Evolutionary conservation across 176 grass and related monocot species (phyloP).

Genomic region (Miscanthus lutarioriparius): DNA sequence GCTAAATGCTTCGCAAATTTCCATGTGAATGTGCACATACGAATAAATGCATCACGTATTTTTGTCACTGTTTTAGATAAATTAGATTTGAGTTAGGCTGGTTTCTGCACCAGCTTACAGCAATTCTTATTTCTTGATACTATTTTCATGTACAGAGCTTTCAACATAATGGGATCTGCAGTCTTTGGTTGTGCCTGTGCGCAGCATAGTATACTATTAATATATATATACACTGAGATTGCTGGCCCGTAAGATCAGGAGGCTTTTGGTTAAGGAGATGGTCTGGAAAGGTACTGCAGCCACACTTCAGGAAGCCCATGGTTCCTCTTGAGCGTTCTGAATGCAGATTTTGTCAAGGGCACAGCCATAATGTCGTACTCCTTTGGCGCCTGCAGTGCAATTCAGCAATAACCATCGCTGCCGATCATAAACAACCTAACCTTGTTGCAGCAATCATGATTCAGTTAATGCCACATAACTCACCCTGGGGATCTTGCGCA

Average conservation of each 20-base stretch:
- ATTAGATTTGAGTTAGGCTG: not conserved
- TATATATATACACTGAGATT: slow-evolving; percentile 38
- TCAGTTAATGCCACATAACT: not conserved
- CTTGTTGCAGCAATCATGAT: not conserved
- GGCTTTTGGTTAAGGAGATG: slow-evolving; percentile 44
- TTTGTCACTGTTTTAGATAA: not conserved
- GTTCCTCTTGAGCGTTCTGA: slow-evolving; percentile 68
- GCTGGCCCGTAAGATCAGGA: not conserved
- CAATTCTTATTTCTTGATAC: not conserved
- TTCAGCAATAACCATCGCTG: slow-evolving; percentile 14
- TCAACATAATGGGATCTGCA: not conserved
- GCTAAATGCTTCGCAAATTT: not conserved
- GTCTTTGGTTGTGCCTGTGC: slow-evolving; percentile 24
- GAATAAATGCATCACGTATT: not conserved
- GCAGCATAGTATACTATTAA: not conserved
- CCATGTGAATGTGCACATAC: not conserved
- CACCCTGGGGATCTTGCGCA: slow-evolving; percentile 71
- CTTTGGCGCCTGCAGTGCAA: slow-evolving; percentile 59
- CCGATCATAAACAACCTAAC: not conserved
- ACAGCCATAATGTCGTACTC: slow-evolving; percentile 84
- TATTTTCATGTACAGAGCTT: slow-evolving; percentile 29
- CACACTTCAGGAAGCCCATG: slow-evolving; percentile 82
- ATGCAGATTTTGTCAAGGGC: slow-evolving; percentile 60
- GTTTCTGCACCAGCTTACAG: not conserved
- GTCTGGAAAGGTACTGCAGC: slow-evolving; percentile 67